Percentiles rank a stretch among this genome's conserved stretches.
Evolutionary conservation across 306 rosid species (phyloP).

Genomic region (Pterocarpus santalinus): DNA sequence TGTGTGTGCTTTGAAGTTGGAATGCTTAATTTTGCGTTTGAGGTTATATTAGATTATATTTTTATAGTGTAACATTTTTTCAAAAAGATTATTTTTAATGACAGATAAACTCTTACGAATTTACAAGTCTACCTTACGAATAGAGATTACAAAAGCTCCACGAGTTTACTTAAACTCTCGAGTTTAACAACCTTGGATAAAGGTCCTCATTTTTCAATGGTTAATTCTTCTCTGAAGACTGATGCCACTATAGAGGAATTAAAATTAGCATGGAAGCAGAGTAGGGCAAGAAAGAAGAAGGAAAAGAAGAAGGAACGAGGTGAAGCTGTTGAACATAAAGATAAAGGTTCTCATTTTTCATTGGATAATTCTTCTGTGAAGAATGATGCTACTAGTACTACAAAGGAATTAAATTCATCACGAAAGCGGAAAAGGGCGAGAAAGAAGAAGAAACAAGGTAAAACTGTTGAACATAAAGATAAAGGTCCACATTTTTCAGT

Average conservation of each 20-base stretch:
- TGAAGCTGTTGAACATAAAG: not conserved
- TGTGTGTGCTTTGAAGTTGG: no score
- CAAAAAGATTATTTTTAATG: no score
- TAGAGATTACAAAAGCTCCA: no score
- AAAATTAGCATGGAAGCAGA: slow-evolving; percentile 16
- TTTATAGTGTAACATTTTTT: no score
- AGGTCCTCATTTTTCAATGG: not conserved
- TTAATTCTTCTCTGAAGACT: not conserved
- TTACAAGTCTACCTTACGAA: no score
- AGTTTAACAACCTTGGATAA: no score
- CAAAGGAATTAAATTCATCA: slow-evolving; percentile 22
- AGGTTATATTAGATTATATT: no score
- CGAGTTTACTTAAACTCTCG: no score
- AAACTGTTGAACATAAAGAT: slow-evolving; percentile 8
- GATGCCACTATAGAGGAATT: slow-evolving; percentile 11
- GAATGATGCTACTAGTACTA: not conserved
- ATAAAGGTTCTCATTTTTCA: not conserved
- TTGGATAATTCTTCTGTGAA: not conserved
- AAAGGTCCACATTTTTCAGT: slow-evolving; percentile 31
- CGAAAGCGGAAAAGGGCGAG: not conserved
- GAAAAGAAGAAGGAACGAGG: slow-evolving; percentile 8
- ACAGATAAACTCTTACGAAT: no score
- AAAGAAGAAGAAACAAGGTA: not conserved
- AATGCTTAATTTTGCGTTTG: no score
- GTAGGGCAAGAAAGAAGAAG: not conserved